Percentiles rank a stretch among this genome's conserved stretches.
Conservation (phyloP, 2,329 filamentous ascomycete genomes). For the Trichoderma pleuroti region DNA sequence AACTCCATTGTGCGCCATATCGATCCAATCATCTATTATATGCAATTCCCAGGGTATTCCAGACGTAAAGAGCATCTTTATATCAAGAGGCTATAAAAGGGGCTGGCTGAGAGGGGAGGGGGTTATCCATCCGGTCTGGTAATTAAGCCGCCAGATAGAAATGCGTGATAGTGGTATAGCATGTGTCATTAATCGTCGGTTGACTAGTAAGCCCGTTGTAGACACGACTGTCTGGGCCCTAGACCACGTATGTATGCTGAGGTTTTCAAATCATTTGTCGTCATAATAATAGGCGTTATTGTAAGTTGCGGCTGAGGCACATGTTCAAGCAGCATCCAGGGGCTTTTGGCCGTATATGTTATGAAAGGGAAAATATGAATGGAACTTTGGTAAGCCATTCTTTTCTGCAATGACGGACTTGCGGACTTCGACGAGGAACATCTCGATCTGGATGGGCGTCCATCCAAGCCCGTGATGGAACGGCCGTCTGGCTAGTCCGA, state of each 20-base stretch:
- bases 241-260: background rate
- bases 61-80: background rate
- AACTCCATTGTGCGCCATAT: background rate
- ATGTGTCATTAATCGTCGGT: background rate
- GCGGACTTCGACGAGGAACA: conserved; percentile 43
- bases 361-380: conserved; percentile 41
- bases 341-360: conserved; percentile 41
- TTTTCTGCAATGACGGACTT: conserved; percentile 35
- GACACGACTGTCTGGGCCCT: background rate
- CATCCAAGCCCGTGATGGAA: conserved; percentile 40
- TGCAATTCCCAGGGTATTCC: background rate
- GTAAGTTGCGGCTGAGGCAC: background rate
- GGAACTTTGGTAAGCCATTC: conserved; percentile 34
- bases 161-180: background rate
- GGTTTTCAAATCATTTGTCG: background rate
- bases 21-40: background rate
- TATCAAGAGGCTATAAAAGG: background rate
- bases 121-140: background rate
- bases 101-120: background rate
- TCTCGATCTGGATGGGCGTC: conserved; percentile 41
- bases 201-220: background rate
- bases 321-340: conserved; percentile 15
- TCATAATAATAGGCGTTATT: background rate
- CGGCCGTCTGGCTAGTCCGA: conserved; percentile 37
- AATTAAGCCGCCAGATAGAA: background rate